A percentile compares a stretch with the other conserved stretches of the same genome.
phyloP scores from a whole-genome alignment of 352 stramenopile species.

The Phytophthora pistaciae region DNA sequence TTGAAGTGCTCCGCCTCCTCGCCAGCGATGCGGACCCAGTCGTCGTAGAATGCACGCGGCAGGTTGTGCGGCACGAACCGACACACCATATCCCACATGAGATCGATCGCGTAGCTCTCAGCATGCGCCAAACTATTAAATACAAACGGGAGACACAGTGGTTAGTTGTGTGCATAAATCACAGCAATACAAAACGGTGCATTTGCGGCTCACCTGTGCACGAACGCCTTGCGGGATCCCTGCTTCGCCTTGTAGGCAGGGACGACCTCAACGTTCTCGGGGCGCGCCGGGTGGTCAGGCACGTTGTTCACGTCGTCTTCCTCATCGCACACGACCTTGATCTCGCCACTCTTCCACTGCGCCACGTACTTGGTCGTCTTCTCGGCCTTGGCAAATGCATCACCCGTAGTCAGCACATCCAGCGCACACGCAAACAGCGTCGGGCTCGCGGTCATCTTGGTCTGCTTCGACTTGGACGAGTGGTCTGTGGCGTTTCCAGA shows the following conservation, averaged over 20 bases:
- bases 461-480: conserved; percentile 9
- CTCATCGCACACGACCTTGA: conserved; percentile 34
- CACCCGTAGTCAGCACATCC: conserved; percentile 49
- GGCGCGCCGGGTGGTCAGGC: conserved; percentile 53
- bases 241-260: conserved; percentile 54
- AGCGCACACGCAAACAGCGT: conserved; percentile 56
- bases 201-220: conserved; percentile 39
- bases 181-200: too few relatives aligned
- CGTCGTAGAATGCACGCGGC: conserved; percentile 63
- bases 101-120: conserved; percentile 71
- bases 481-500: conserved; percentile 6
- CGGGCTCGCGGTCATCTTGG: conserved; percentile 12
- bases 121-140: conserved; percentile 49
- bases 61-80: conserved; percentile 58
- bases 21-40: conserved; percentile 62
- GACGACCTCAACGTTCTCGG: conserved; percentile 56
- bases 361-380: conserved; percentile 49
- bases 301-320: conserved; percentile 50
- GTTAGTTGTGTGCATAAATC: too few relatives aligned
- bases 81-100: conserved; percentile 73
- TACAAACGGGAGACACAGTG: too few relatives aligned
- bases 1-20: conserved; percentile 65
- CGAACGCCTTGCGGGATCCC: conserved; percentile 58
- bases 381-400: conserved; percentile 45
- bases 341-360: conserved; percentile 43